A percentile compares a stretch with the other conserved stretches of the same genome.
Evolutionary conservation across 192 early-diverging fungal genomes (phyloP).

Genomic region (Bifiguratus adelaidae): DNA sequence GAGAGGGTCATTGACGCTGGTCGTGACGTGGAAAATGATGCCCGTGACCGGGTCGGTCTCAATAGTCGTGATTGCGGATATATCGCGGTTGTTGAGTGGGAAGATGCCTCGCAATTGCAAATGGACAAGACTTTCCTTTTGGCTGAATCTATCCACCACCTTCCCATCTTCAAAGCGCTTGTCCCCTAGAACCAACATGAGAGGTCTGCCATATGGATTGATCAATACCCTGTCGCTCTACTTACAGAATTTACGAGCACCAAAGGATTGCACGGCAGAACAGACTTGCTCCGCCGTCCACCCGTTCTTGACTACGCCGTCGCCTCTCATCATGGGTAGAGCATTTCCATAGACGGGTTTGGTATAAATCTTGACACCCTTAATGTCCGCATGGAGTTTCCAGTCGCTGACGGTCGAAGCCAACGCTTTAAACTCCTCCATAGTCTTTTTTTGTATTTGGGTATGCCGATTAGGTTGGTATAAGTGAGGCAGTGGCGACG

Average conservation of each 20-base stretch:
- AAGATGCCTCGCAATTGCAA: conserved; percentile 19
- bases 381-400: conserved; percentile 20
- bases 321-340: conserved; percentile 32
- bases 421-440: conserved; percentile 23
- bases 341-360: conserved; percentile 16
- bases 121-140: conserved; percentile 34
- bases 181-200: conserved; percentile 30
- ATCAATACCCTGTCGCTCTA: not conserved
- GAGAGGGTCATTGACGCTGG: conserved; percentile 30
- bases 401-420: conserved; percentile 26
- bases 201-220: too few relatives aligned
- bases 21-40: conserved; percentile 26
- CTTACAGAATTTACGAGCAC: conserved; percentile 32
- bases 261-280: conserved; percentile 29
- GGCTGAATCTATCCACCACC: conserved; percentile 31
- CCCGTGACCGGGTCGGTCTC: conserved; percentile 34
- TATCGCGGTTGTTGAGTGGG: conserved; percentile 16
- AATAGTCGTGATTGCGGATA: conserved; percentile 32
- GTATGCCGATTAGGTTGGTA: conserved; percentile 18
- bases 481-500: not conserved
- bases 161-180: conserved; percentile 30
- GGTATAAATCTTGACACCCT: conserved; percentile 29
- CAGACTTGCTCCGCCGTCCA: conserved; percentile 43
- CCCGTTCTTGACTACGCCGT: conserved; percentile 28
- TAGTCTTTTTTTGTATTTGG: conserved; percentile 8